Base-by-base conservation (phyloP, 2,329 filamentous ascomycete species). In the Hirsutella rhossiliensis region DNA sequence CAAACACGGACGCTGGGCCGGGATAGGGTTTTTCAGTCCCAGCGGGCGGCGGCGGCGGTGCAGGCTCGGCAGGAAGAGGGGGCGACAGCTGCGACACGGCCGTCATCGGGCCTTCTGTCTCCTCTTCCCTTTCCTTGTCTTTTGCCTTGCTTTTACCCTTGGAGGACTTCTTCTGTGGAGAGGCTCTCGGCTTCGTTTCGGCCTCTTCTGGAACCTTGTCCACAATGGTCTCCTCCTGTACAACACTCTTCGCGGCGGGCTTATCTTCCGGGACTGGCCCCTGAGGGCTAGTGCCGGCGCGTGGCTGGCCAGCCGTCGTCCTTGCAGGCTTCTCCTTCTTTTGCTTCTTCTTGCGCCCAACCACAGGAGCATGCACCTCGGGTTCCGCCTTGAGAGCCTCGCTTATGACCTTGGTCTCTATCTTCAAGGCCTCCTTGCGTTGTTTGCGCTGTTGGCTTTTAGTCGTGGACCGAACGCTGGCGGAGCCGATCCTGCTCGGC, bases 281-380 rank as follows among this genome's bases (percentile, higher is more conserved):
- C n/a, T 53, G 50, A 5, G 50, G 43, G 13, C 43, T 43, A n/a
- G 31, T 13, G 12, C 48, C 43, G 18, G 47, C 36, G 15, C 43
- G 45, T 30, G 53, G 9, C 15, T 49, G 47, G 12, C 43, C 6
- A 4, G 44, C 37, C 17, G 52, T 11, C 12, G 53, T 43, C 38
- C 61, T 61, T 8, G 44, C 30, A 13, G 61, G 60, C 54, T 77
- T 81, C 53, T 83, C 79, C 63, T 87, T 90, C 69, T 85, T 88
- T 59, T 85, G 78, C 65, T 90, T 92, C 70, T 87, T 90, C 69
- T 88, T 88, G 43, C 86, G 77, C 30, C 84, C 84, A 41, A 87
- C 60, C 36, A 94, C 83, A 0, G 87, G 86, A 8, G 79, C 86
- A 51, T 77, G 74, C 50, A 78, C 73, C 42, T 76, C 69, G 12